phyloP scores from a whole-genome alignment of 2,329 filamentous ascomycete species.

The Arthrinium phaeospermum region DNA sequence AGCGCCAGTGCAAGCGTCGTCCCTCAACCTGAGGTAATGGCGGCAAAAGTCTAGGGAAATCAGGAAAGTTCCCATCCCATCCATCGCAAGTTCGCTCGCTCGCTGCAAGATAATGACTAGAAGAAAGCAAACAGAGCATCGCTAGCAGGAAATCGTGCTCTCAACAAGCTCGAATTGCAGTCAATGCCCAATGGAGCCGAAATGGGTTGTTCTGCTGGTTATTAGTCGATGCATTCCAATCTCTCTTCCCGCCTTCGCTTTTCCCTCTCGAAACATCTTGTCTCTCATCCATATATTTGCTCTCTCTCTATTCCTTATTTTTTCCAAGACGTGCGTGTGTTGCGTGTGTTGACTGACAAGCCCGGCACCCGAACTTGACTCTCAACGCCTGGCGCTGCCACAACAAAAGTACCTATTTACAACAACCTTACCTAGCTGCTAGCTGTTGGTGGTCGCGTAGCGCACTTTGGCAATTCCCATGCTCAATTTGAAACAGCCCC shows the following conservation, averaged over 20 bases:
- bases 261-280: constrained; percentile 2
- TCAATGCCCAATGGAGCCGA: constrained; percentile 4
- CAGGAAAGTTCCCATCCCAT: constrained; percentile 13
- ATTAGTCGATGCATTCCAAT: constrained; percentile 13
- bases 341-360: neutral
- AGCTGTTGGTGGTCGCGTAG: neutral
- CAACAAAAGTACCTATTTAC: neutral
- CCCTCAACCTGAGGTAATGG: neutral
- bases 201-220: neutral
- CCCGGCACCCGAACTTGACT: neutral
- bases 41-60: constrained; percentile 4
- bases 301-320: neutral
- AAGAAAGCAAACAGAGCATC: neutral
- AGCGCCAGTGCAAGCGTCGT: neutral
- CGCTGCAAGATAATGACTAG: constrained; percentile 10
- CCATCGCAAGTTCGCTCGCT: neutral
- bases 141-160: neutral
- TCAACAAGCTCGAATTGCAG: constrained; percentile 14
- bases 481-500: constrained; percentile 22
- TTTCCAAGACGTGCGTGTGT: neutral
- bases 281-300: neutral
- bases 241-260: neutral
- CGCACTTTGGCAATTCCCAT: constrained; percentile 17
- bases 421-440: neutral
- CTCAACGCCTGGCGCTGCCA: constrained; percentile 3